Base-by-base conservation (phyloP, 257 asterid species). In the Fraxinus pennsylvanica region DNA sequence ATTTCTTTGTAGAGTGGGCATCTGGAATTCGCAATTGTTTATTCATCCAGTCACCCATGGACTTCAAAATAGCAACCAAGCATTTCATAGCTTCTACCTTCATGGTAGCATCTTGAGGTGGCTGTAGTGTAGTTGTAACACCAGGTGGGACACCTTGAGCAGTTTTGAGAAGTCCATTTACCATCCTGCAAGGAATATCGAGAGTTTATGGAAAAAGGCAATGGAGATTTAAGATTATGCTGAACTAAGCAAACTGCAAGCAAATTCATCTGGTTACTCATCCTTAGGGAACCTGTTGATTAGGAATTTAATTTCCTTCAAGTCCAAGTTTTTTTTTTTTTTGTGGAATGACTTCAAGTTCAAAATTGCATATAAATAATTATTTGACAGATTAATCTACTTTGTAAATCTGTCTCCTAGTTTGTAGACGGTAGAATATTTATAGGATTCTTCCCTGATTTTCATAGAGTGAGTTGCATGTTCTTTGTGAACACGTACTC, bases 1-100 rank as follows among this genome's bases (percentile, higher is more conserved):
- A 77, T 81, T 88, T 93, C 89, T 85, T 91, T 15, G 87, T 73
- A 52, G 95, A 84, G 79, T 83, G 91, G 81, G 88, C 81, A 87
- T 91, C 99, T 76, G 97, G 97, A 89, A 96, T 90, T 69, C 92
- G 91, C 84, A 93, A 72, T 84, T 96, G 99, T 76, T 89, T 96
- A 89, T 96, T 92, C 97, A 92, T 96, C 99, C 99, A 96, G 77
- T 91, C 94, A 79, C 99, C 98, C 99, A 96, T 92, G 82, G 95
- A 89, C 84, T 85, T 93, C 87, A 96, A 87, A 75, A 96, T 81
- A 80, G 92, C 87, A 73, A 96, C 96, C 77, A 96, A 88, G 86
- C 99, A 96, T 84, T 86, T 89, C 97, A 91, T 93, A 74, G 99
- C 97, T 88, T 93, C 97, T 81, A 92, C 85, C 90, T 94, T 92